Conservation (phyloP, 306 rosid genomes). For the Sechiopsis laciniata region DNA sequence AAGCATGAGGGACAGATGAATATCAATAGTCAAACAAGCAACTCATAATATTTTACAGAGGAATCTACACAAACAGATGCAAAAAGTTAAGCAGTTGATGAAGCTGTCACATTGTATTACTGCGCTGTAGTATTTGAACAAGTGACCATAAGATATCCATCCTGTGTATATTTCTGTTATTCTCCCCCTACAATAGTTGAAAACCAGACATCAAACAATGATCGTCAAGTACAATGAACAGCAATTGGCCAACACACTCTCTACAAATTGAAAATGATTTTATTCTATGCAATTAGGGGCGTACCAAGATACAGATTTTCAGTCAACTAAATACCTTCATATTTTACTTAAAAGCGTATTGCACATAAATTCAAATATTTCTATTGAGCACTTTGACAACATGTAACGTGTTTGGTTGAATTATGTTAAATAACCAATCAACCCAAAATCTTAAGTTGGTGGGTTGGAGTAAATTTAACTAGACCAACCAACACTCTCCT, state of each 20-base stretch:
- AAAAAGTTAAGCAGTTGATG: conserved; percentile 25
- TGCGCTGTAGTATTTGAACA: conserved; percentile 83
- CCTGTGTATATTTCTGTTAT: conserved; percentile 71
- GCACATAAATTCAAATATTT: background rate
- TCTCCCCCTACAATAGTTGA: conserved; percentile 60
- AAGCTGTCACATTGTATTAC: conserved; percentile 35
- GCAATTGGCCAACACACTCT: background rate
- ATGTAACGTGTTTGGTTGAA: background rate
- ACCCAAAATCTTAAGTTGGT: too few species aligned
- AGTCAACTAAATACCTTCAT: background rate
- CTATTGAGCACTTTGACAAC: background rate
- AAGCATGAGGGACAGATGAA: conserved; percentile 16
- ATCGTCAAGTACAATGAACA: background rate
- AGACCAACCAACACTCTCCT: too few species aligned
- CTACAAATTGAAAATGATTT: background rate
- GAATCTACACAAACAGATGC: conserved; percentile 26
- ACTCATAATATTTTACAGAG: conserved; percentile 33
- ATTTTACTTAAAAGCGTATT: background rate
- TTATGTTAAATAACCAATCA: too few species aligned
- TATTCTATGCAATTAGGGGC: background rate
- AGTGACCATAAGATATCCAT: conserved; percentile 94
- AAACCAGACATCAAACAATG: conserved; percentile 15
- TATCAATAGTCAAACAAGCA: conserved; percentile 25
- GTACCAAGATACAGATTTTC: background rate
- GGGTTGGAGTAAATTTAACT: too few species aligned